Conservation (phyloP, 441 rosid species). For the Erodium moschatum region DNA sequence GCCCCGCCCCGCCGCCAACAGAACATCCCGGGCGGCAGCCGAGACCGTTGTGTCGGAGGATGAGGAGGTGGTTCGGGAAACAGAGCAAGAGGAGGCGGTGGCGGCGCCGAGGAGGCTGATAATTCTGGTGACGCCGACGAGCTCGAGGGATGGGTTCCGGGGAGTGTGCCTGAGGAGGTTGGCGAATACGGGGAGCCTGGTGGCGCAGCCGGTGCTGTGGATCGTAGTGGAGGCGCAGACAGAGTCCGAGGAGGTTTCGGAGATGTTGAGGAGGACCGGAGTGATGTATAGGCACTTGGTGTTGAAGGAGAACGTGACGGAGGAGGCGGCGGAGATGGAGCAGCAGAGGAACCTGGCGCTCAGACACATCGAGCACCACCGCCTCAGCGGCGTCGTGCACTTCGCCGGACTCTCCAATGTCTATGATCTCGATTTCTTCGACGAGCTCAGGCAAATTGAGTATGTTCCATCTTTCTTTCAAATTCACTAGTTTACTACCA, state of each 20-base stretch:
- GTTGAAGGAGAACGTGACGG: constrained; percentile 61
- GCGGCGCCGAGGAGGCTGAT: constrained; percentile 33
- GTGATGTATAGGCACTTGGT: constrained; percentile 82
- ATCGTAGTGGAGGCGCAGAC: constrained; percentile 58
- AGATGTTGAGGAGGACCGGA: constrained; percentile 64
- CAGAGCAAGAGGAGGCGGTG: constrained; percentile 15
- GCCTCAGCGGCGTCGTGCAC: constrained; percentile 74
- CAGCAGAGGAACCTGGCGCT: constrained; percentile 72
- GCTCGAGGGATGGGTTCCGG: constrained; percentile 26
- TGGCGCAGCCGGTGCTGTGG: constrained; percentile 75
- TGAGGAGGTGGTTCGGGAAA: constrained; percentile 1
- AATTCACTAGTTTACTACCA: too few relatives aligned
- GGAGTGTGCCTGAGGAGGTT: constrained; percentile 56
- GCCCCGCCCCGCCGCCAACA: too few relatives aligned
- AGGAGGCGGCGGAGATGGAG: constrained; percentile 48
- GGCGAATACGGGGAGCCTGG: constrained; percentile 56
- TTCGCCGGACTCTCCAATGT: constrained; percentile 74
- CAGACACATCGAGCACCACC: constrained; percentile 66
- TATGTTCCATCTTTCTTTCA: constrained; percentile 26
- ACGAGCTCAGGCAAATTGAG: constrained; percentile 73
- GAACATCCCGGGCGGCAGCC: too few relatives aligned
- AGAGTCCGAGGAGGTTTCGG: constrained; percentile 36
- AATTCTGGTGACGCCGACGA: constrained; percentile 58
- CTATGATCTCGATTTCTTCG: constrained; percentile 80
- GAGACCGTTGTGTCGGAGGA: neutral